These are phyloP conservation scores for Arthrocladium fulminans DNA, from an alignment of 2,329 filamentous ascomycete genomes.

Conservation along the genomic window DNA sequence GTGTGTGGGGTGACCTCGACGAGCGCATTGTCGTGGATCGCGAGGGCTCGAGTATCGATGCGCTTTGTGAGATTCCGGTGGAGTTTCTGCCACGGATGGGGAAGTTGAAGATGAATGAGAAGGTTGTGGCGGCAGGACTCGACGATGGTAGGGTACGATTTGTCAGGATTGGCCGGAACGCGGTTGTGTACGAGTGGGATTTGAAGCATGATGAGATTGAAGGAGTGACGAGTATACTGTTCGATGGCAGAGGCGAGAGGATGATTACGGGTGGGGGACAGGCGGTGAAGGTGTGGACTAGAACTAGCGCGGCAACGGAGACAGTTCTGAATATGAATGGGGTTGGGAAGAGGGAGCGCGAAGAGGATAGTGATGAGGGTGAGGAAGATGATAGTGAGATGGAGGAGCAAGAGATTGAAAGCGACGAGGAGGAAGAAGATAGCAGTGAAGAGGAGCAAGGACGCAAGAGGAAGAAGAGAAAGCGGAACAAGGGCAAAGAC, in stretches of 20 bases:
- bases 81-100: slow-evolving; percentile 49
- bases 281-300: slow-evolving; percentile 82
- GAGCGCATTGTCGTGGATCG: slow-evolving; percentile 72
- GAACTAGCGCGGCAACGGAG: slow-evolving; percentile 37
- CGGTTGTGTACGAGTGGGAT: slow-evolving; percentile 53
- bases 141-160: slow-evolving; percentile 73
- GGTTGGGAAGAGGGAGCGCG: slow-evolving; percentile 27
- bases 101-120: slow-evolving; percentile 50
- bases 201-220: slow-evolving; percentile 77
- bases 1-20: slow-evolving; percentile 90
- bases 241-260: slow-evolving; percentile 60
- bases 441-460: slow-evolving; percentile 44
- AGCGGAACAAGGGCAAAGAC: slow-evolving; percentile 38
- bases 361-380: slow-evolving; percentile 34
- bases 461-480: slow-evolving; percentile 38
- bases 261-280: slow-evolving; percentile 84
- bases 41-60: slow-evolving; percentile 71
- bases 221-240: slow-evolving; percentile 69
- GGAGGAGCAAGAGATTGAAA: slow-evolving; percentile 35
- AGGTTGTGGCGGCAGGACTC: slow-evolving; percentile 61
- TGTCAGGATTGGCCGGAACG: slow-evolving; percentile 64
- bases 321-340: slow-evolving; percentile 28
- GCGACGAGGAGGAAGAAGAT: slow-evolving; percentile 31
- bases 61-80: slow-evolving; percentile 63
- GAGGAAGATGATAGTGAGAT: slow-evolving; percentile 33